Evolutionary conservation across 805 yeast species (phyloP).

Genomic region (Kluyveromyces lactis): DNA sequence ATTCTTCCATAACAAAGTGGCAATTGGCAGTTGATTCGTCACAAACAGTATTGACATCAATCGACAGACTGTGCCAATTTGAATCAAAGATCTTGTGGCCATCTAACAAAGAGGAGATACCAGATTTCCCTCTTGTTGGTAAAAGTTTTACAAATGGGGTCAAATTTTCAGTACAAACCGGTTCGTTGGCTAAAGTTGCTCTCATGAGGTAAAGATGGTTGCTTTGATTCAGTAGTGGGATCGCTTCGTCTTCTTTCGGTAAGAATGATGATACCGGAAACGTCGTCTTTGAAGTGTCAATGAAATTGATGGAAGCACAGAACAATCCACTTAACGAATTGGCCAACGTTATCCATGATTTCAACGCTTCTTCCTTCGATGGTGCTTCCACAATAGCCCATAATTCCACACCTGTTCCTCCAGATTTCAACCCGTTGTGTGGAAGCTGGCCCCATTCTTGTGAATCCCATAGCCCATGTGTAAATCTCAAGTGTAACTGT

Average conservation of each 20-base stretch:
- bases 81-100: conserved; percentile 90
- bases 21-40: conserved; percentile 32
- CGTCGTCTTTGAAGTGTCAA: conserved; percentile 72
- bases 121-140: conserved; percentile 89
- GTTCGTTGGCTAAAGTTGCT: conserved; percentile 90
- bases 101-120: conserved; percentile 73
- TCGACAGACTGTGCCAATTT: conserved; percentile 88
- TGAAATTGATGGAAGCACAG: conserved; percentile 89
- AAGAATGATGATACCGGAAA: conserved; percentile 41
- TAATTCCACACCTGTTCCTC: conserved; percentile 93
- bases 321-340: conserved; percentile 82
- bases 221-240: conserved; percentile 22
- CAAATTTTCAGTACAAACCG: conserved; percentile 92
- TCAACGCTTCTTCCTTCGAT: conserved; percentile 43
- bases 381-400: conserved; percentile 79
- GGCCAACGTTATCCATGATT: conserved; percentile 62
- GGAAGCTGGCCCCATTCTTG: conserved; percentile 83
- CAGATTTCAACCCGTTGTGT: conserved; percentile 57
- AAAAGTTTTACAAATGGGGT: conserved; percentile 86
- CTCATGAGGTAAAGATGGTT: conserved; percentile 51
- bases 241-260: conserved; percentile 14
- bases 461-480: conserved; percentile 94
- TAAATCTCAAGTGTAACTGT: conserved; percentile 75
- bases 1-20: conserved; percentile 48
- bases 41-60: conserved; percentile 63